phyloP scores from a whole-genome alignment of 495 filamentous ascomycete species.

The Friedmanniomyces simplex region DNA sequence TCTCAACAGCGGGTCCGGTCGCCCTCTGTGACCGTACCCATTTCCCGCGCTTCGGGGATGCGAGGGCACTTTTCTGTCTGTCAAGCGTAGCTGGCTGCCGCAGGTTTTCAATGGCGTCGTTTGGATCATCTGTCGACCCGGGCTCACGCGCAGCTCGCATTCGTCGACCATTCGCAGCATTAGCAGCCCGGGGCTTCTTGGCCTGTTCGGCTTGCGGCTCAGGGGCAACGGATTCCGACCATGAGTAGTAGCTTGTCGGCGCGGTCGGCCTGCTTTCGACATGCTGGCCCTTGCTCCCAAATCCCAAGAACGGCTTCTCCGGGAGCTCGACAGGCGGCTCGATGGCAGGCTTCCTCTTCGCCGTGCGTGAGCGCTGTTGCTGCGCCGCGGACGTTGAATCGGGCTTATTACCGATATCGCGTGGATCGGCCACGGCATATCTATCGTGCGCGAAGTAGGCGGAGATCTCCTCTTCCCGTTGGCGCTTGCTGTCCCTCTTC shows the following conservation, averaged over 20 bases:
- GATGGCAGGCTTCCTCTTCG: not conserved
- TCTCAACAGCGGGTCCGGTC: not conserved
- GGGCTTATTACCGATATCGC: not conserved
- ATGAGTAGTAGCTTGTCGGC: slow-evolving; percentile 22
- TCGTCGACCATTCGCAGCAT: not conserved
- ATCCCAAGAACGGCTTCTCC: slow-evolving; percentile 28
- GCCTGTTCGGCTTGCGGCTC: not conserved
- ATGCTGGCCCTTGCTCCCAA: slow-evolving; percentile 24
- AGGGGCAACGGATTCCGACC: slow-evolving; percentile 26
- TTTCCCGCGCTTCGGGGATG: not conserved
- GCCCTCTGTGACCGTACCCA: not conserved
- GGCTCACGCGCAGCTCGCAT: no score
- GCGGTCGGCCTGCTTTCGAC: slow-evolving; percentile 14
- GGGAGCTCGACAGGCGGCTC: slow-evolving; percentile 23
- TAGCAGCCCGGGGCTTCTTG: not conserved
- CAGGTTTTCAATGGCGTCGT: not conserved
- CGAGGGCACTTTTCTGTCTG: not conserved
- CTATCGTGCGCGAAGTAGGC: slow-evolving; percentile 29
- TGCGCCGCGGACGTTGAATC: not conserved
- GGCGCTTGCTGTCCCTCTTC: slow-evolving; percentile 24
- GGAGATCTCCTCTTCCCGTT: slow-evolving; percentile 31
- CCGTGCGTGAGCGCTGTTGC: not conserved
- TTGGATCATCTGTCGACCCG: not conserved
- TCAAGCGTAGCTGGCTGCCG: not conserved
- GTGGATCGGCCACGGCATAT: not conserved